These are phyloP conservation scores for Scheffersomyces insectosa DNA, from an alignment of 1,139 yeast species.

Conservation along the genomic window DNA sequence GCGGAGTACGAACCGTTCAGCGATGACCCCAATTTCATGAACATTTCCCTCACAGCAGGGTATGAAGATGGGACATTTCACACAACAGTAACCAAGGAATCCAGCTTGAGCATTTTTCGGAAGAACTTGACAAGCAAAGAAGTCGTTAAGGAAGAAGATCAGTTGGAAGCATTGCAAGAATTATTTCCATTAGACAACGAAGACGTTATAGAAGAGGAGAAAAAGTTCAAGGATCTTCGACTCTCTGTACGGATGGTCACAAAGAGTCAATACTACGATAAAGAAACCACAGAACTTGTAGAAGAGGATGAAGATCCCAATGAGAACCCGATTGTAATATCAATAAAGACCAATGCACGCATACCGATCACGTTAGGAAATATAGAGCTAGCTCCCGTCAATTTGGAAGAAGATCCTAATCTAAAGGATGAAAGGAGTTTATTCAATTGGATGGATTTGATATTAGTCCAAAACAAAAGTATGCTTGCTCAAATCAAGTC, in stretches of 20 bases:
- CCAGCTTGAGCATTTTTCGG: conserved; percentile 3
- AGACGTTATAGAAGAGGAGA: conserved; percentile 2
- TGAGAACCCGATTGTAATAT: conserved; percentile 13
- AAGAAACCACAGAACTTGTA: conserved; percentile 15
- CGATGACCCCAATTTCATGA: conserved; percentile 13
- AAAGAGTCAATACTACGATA: conserved; percentile 14
- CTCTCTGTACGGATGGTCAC: conserved; percentile 6
- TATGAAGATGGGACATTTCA: conserved; percentile 21
- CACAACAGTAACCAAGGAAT: conserved; percentile 7
- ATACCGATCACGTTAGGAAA: conserved; percentile 28
- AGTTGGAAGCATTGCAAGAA: conserved; percentile 1
- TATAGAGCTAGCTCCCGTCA: conserved; percentile 17
- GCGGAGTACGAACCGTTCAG: conserved; percentile 2
- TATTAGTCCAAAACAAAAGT: conserved; percentile 14
- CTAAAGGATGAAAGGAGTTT: conserved; percentile 17
- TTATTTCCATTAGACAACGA: conserved; percentile 9
- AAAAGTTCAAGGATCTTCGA: not conserved
- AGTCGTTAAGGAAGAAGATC: conserved; percentile 1
- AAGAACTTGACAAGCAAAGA: not conserved
- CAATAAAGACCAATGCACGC: conserved; percentile 23
- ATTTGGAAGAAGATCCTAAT: conserved; percentile 9
- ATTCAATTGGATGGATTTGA: conserved; percentile 30
- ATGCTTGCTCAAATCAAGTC: not conserved
- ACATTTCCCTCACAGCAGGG: conserved; percentile 16
- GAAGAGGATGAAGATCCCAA: conserved; percentile 18